Evolutionary conservation across 805 yeast genomes (phyloP).

Genomic region (Wickerhamiella sorbophila): DNA sequence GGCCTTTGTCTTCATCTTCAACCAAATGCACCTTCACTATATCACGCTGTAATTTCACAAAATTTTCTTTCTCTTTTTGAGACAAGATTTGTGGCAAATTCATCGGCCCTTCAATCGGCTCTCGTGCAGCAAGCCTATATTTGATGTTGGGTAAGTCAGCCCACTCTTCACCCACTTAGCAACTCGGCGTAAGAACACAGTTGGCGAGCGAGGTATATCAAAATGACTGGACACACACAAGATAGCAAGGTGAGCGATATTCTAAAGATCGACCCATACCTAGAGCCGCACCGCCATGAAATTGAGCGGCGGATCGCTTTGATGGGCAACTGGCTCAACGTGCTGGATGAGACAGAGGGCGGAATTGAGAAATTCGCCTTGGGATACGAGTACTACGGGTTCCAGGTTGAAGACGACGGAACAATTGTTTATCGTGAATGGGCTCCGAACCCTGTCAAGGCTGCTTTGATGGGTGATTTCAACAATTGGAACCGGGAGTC

Average conservation of each 20-base stretch:
- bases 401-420: slow-evolving; percentile 44
- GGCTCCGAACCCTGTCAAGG: slow-evolving; percentile 74
- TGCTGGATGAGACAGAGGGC: slow-evolving; percentile 44
- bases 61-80: neutral
- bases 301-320: slow-evolving; percentile 51
- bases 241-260: no score
- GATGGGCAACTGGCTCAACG: slow-evolving; percentile 49
- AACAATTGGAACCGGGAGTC: slow-evolving; percentile 58
- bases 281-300: slow-evolving; percentile 60
- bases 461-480: slow-evolving; percentile 82
- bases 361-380: slow-evolving; percentile 58
- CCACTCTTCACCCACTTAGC: neutral
- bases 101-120: no score
- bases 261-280: slow-evolving; percentile 71
- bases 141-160: no score
- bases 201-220: no score
- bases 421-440: slow-evolving; percentile 61
- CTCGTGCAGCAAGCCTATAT: no score
- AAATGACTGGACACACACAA: no score
- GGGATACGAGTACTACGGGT: slow-evolving; percentile 63
- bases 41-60: neutral
- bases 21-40: neutral
- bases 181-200: no score
- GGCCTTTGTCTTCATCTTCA: neutral
- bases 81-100: neutral